Base-by-base conservation (phyloP, 164 flowering plant genomes). In the Umbilicus rupestris region DNA sequence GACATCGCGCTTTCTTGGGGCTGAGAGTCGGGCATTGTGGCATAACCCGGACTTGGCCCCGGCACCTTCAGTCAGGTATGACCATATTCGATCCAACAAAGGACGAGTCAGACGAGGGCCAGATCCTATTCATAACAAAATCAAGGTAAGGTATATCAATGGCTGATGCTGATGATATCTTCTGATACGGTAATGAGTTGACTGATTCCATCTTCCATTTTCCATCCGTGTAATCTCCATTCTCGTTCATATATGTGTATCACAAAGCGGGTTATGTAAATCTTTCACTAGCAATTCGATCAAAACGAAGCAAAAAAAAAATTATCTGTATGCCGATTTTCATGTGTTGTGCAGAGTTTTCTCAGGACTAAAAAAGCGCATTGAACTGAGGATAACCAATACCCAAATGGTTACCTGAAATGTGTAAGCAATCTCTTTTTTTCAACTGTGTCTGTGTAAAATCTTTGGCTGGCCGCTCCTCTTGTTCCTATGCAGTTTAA, bases 401-500 rank as follows among this genome's bases (percentile, higher is more conserved):
- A 41, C 3, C 5, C 44, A 6, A 49, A 49, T 28, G 20, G 26
- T 49, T 49, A 49, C 55, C 28, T 22, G 55, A 5, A 49, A 49
- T 2, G 22, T 49, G 55, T 22, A 20, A 49, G 22, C 28, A n/a
- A 5, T 26, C 9, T 49, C 22, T 19, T 5, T 5, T 49, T 20
- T n/a, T 49, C 55, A n/a, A 22, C 55, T 49, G 26, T 22, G 55
- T 49, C 20, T 49, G 55, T 1, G 55, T 9, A n/a, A 8, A 22
- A 20, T 10, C 55, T 20, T 49, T 22, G 10, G 26, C 20, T 49
- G 55, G 28, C 8, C 20, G 55, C 24, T 49, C 67, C 88, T 79
- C 39, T 79, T 84, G 66, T 67, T 73, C 70, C 82, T 76, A 75
- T 84, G 83, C 64, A 64, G 63, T 35, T 74, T 73, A 37, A 68